Percentiles rank a stretch among this genome's conserved stretches.
phyloP scores from a whole-genome alignment of 768 basidiomycete genomes.

The Agaricus sinodeliciosus region DNA sequence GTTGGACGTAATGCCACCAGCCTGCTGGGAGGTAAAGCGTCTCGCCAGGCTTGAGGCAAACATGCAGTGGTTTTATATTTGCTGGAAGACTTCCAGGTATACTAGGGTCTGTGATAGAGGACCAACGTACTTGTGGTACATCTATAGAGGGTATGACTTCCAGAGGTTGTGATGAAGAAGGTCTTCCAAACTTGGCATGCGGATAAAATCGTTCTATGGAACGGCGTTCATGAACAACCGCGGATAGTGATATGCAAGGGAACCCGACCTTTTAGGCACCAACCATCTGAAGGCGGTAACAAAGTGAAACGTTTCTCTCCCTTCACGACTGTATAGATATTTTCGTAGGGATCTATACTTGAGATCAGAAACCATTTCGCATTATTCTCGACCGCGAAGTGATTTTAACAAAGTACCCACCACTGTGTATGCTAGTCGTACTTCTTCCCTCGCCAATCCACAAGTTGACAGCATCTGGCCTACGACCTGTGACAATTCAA shows the following conservation, averaged over 20 bases:
- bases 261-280: constrained; percentile 65
- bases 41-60: constrained; percentile 67
- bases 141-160: constrained; percentile 25
- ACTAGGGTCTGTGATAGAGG: constrained; percentile 61
- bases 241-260: neutral
- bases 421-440: constrained; percentile 82
- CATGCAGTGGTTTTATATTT: constrained; percentile 56
- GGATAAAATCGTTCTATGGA: constrained; percentile 53
- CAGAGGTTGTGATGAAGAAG: constrained; percentile 24
- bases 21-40: constrained; percentile 86
- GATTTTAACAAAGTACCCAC: constrained; percentile 28
- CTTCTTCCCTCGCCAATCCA: constrained; percentile 84
- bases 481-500: constrained; percentile 30
- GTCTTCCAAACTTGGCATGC: constrained; percentile 58
- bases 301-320: constrained; percentile 84
- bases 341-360: constrained; percentile 79
- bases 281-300: constrained; percentile 84
- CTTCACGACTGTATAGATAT: constrained; percentile 82
- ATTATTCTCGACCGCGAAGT: neutral
- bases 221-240: constrained; percentile 7
- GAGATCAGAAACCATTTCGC: neutral
- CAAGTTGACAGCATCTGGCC: constrained; percentile 86
- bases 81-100: constrained; percentile 36
- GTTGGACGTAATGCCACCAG: constrained; percentile 92
- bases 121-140: constrained; percentile 65